Conservation (phyloP, 805 yeast genomes). For the Candida multigemmis region DNA sequence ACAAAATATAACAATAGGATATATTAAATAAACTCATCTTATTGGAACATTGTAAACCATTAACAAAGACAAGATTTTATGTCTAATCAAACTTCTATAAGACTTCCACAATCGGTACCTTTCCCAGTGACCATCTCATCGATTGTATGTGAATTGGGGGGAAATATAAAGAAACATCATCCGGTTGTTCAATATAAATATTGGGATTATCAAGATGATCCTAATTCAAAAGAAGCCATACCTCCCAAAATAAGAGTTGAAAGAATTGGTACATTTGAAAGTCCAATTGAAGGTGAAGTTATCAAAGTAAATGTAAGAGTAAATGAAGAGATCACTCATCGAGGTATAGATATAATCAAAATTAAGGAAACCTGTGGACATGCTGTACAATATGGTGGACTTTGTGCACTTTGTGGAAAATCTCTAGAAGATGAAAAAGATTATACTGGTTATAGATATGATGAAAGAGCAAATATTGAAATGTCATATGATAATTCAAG, state of each 20-base stretch:
- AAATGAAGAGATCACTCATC: conserved; percentile 54
- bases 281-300: conserved; percentile 72
- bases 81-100: conserved; percentile 37
- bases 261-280: conserved; percentile 67
- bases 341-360: conserved; percentile 36
- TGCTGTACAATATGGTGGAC: conserved; percentile 87
- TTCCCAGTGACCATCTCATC: conserved; percentile 61
- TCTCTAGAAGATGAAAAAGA: conserved; percentile 63
- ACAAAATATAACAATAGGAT: too few species aligned
- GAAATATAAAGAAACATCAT: conserved; percentile 39
- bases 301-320: conserved; percentile 37
- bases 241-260: conserved; percentile 49
- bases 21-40: too few species aligned
- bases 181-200: conserved; percentile 55
- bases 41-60: too few species aligned
- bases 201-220: conserved; percentile 55
- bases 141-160: conserved; percentile 36
- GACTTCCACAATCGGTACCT: conserved; percentile 53
- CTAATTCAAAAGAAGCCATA: conserved; percentile 33
- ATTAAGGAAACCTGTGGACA: conserved; percentile 84
- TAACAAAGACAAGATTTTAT: too few species aligned
- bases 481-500: conserved; percentile 88
- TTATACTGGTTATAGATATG: conserved; percentile 59
- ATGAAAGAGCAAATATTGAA: conserved; percentile 72
- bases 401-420: conserved; percentile 89